Percentiles rank a stretch among this genome's conserved stretches.
Conservation (phyloP, 768 basidiomycete genomes). For the Kwoniella mangroviensis region DNA sequence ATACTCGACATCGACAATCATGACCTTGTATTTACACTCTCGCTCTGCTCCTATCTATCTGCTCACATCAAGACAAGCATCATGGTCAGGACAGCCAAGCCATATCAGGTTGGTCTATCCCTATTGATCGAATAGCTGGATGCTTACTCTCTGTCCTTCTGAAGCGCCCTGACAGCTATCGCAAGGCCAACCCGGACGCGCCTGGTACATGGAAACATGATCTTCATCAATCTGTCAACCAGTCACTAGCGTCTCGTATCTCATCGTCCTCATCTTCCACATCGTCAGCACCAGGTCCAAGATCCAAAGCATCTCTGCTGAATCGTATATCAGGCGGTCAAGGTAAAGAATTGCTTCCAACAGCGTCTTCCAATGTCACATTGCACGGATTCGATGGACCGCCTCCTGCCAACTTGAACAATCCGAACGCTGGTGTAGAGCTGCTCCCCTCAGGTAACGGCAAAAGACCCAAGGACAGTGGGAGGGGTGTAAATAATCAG, state of each 20-base stretch:
- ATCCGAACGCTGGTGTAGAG: constrained; percentile 43
- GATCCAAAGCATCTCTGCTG: constrained; percentile 25
- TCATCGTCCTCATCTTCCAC: constrained; percentile 16
- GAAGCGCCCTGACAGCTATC: constrained; percentile 27
- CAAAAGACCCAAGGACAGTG: constrained; percentile 11
- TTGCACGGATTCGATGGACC: constrained; percentile 34
- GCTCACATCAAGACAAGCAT: not conserved
- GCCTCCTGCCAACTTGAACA: constrained; percentile 30
- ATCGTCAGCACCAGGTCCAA: constrained; percentile 8
- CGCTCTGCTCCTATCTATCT: not conserved
- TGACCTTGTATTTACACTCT: not conserved
- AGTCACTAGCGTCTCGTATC: constrained; percentile 27
- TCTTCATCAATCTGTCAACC: constrained; percentile 30
- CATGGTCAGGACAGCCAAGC: constrained; percentile 22
- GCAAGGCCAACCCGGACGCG: constrained; percentile 40
- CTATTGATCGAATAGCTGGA: not conserved
- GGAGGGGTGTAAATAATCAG: constrained; percentile 13
- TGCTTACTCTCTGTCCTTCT: constrained; percentile 1
- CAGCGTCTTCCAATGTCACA: constrained; percentile 7
- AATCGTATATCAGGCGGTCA: constrained; percentile 38
- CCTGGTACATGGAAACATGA: constrained; percentile 53
- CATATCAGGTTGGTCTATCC: constrained; percentile 17
- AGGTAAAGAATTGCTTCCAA: constrained; percentile 42
- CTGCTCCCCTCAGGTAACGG: constrained; percentile 35
- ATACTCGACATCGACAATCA: no score